Evolutionary conservation across 495 filamentous ascomycete genomes (phyloP).

Genomic region (Aspergillus funiculosus): DNA sequence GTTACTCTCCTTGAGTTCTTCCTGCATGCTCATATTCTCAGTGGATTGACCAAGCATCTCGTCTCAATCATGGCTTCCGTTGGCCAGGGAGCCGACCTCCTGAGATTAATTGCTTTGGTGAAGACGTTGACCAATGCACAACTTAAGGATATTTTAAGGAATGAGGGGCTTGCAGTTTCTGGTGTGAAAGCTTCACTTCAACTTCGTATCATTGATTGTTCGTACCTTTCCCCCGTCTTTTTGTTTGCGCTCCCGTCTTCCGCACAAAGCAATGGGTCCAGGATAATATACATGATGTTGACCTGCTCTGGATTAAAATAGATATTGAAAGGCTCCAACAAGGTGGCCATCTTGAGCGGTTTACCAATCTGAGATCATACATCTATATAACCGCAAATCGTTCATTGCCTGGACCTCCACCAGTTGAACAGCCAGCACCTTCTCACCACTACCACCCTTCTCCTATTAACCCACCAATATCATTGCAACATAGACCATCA

Average conservation of each 20-base stretch:
- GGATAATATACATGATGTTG: background rate
- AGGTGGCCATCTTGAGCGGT: conserved; percentile 28
- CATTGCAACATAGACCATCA: conserved; percentile 27
- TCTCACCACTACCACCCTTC: conserved; percentile 26
- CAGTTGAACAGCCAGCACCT: conserved; percentile 20
- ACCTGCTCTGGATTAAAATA: conserved; percentile 11
- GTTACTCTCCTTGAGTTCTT: conserved; percentile 13
- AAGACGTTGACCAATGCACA: conserved; percentile 63
- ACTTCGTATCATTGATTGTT: conserved; percentile 67
- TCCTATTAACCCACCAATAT: conserved; percentile 19
- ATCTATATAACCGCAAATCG: conserved; percentile 29
- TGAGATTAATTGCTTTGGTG: conserved; percentile 39
- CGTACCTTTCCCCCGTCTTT: conserved; percentile 32
- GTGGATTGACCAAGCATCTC: background rate
- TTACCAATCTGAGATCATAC: conserved; percentile 28
- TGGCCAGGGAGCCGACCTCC: conserved; percentile 33
- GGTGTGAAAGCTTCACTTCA: conserved; percentile 81
- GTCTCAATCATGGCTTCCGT: conserved; percentile 43
- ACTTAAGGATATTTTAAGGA: conserved; percentile 66
- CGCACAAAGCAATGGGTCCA: background rate
- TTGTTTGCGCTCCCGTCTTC: background rate
- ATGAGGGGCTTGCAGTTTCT: conserved; percentile 62
- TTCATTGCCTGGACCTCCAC: conserved; percentile 22
- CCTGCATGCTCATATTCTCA: background rate
- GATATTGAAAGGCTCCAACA: conserved; percentile 36